Percentiles rank a stretch among this genome's conserved stretches.
phyloP scores from a whole-genome alignment of 768 basidiomycete genomes.

The Hericium rajendrae region DNA sequence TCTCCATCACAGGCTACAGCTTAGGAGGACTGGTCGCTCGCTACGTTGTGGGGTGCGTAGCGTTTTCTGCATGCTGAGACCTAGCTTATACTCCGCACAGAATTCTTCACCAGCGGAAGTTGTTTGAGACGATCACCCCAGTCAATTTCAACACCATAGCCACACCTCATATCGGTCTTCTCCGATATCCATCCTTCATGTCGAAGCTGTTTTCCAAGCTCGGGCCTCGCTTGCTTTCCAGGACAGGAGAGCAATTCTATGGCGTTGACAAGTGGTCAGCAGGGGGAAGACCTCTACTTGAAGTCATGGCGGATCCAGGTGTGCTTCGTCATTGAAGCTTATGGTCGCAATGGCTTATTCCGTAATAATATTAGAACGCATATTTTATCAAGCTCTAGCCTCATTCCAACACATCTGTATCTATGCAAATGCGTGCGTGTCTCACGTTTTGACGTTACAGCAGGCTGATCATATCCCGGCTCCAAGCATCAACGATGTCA shows the following conservation, averaged over 20 bases:
- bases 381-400: conserved; percentile 67
- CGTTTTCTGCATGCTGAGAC: not conserved
- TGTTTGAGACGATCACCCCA: conserved; percentile 63
- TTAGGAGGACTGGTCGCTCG: conserved; percentile 78
- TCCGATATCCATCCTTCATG: conserved; percentile 48
- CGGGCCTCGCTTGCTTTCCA: conserved; percentile 60
- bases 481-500: conserved; percentile 56
- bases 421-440: conserved; percentile 70
- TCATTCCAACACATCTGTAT: conserved; percentile 62
- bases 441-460: not conserved
- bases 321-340: not conserved
- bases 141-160: conserved; percentile 80
- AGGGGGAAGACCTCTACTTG: conserved; percentile 55
- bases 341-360: not conserved
- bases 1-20: conserved; percentile 71
- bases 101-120: conserved; percentile 53
- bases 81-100: conserved; percentile 22
- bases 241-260: conserved; percentile 62
- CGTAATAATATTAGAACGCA: conserved; percentile 34
- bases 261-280: conserved; percentile 59
- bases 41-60: conserved; percentile 58
- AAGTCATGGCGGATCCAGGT: conserved; percentile 78
- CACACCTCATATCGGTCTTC: conserved; percentile 75
- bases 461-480: not conserved
- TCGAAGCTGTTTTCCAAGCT: conserved; percentile 43